A percentile compares a stretch with the other conserved stretches of the same genome.
Conservation (phyloP, 2,329 filamentous ascomycete genomes). For the Arthroderma uncinatum region DNA sequence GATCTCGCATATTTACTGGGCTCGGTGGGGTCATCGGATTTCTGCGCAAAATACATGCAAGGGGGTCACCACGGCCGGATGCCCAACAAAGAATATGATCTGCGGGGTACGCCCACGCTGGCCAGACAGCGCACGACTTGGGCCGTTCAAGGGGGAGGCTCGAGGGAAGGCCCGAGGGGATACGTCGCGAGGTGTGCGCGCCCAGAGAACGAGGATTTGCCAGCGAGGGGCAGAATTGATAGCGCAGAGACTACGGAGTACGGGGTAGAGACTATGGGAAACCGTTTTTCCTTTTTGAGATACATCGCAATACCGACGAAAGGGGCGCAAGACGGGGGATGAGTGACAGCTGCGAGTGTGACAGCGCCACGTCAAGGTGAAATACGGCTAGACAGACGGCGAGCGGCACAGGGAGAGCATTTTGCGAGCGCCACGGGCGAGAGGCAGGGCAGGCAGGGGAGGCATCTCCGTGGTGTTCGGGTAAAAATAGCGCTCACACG, state of each 20-base stretch:
- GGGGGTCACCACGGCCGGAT: conserved; percentile 75
- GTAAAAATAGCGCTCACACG: conserved; percentile 3
- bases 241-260: too few species aligned
- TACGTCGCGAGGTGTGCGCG: too few species aligned
- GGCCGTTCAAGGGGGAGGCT: conserved; percentile 45
- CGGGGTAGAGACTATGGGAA: too few species aligned
- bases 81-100: conserved; percentile 48
- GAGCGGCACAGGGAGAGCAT: not conserved
- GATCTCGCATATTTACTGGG: conserved; percentile 75
- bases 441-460: too few species aligned
- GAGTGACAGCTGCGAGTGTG: not conserved
- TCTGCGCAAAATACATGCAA: conserved; percentile 42
- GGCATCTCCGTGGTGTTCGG: not conserved
- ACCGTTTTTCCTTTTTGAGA: too few species aligned
- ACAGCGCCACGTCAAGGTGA: not conserved
- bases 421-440: not conserved
- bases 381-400: not conserved
- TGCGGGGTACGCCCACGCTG: conserved; percentile 50
- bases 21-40: conserved; percentile 75
- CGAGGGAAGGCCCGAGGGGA: too few species aligned
- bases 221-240: too few species aligned
- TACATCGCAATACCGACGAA: not conserved
- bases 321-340: not conserved
- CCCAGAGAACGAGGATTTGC: too few species aligned
- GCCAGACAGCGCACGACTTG: conserved; percentile 87